Evolutionary conservation across 2,329 filamentous ascomycete genomes (phyloP).

Genomic region (Leptodontidium sp.): DNA sequence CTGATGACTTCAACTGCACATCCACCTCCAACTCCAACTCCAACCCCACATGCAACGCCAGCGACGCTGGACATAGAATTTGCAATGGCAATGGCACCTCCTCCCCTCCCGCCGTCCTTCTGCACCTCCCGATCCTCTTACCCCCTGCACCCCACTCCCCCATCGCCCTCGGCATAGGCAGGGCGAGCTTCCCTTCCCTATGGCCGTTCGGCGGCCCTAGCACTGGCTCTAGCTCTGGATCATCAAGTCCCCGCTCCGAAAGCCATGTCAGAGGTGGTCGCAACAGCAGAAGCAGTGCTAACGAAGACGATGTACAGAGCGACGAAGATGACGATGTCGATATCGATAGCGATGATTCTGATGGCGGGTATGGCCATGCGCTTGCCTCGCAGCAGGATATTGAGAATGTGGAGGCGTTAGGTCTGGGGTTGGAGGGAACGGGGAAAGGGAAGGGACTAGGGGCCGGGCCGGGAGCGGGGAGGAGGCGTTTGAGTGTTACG

Average conservation of each 20-base stretch:
- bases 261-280: conserved; percentile 22
- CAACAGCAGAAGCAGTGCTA: conserved; percentile 32
- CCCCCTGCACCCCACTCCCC: conserved; percentile 27
- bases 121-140: conserved; percentile 26
- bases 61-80: conserved; percentile 7
- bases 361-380: conserved; percentile 32
- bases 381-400: conserved; percentile 20
- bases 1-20: conserved; percentile 5
- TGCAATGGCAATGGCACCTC: background rate
- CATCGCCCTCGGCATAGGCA: conserved; percentile 20
- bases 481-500: conserved; percentile 42
- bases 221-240: conserved; percentile 10
- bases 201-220: conserved; percentile 40
- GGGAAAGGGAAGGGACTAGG: conserved; percentile 1
- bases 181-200: conserved; percentile 38
- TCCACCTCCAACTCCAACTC: background rate
- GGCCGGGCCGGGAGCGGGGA: conserved; percentile 6
- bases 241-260: background rate
- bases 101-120: conserved; percentile 11
- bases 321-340: conserved; percentile 26
- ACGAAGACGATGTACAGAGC: conserved; percentile 38
- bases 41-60: conserved; percentile 4
- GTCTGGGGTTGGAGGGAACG: conserved; percentile 1
- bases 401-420: background rate
- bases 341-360: conserved; percentile 34